Evolutionary conservation across 768 basidiomycete genomes (phyloP).

Genomic region (Brasilioporus rufonigricans): DNA sequence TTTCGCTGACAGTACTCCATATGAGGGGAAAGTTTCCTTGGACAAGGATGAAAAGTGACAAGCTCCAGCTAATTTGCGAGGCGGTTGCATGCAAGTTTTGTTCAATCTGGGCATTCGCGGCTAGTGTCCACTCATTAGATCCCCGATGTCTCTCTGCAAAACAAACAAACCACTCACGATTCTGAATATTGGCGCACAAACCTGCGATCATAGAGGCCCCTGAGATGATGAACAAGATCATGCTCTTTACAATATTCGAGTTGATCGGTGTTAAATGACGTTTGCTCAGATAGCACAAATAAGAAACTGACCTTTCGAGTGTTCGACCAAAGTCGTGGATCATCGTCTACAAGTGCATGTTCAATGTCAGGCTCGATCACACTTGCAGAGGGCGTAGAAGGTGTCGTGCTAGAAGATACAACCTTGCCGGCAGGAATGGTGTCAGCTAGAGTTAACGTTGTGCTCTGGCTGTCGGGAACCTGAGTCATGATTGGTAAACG

Average conservation of each 20-base stretch:
- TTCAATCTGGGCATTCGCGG: slow-evolving; percentile 66
- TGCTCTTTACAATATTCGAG: slow-evolving; percentile 11
- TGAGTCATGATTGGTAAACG: slow-evolving; percentile 5
- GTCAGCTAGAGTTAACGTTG: neutral
- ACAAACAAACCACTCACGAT: slow-evolving; percentile 19
- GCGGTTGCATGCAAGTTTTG: slow-evolving; percentile 57
- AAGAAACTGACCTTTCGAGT: slow-evolving; percentile 47
- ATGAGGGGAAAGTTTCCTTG: slow-evolving; percentile 55
- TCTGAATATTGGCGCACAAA: slow-evolving; percentile 28
- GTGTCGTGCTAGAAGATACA: neutral
- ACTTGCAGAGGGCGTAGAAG: neutral
- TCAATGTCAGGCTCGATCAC: slow-evolving; percentile 33
- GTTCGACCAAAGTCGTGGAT: slow-evolving; percentile 60
- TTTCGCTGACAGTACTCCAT: slow-evolving; percentile 39
- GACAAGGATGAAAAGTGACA: slow-evolving; percentile 69
- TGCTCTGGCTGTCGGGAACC: neutral
- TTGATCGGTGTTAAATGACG: neutral
- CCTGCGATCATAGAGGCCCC: slow-evolving; percentile 32
- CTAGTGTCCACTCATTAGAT: slow-evolving; percentile 33
- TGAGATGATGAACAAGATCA: slow-evolving; percentile 22
- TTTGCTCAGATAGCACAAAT: neutral
- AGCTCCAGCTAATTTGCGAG: slow-evolving; percentile 61
- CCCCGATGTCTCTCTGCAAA: rapidly evolving
- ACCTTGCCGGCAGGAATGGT: neutral
- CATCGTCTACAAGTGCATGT: slow-evolving; percentile 48